Evolutionary conservation across 352 stramenopile genomes (phyloP), one percentile per base, ranked within the genome.

Genomic region (Phytophthora vignae): DNA sequence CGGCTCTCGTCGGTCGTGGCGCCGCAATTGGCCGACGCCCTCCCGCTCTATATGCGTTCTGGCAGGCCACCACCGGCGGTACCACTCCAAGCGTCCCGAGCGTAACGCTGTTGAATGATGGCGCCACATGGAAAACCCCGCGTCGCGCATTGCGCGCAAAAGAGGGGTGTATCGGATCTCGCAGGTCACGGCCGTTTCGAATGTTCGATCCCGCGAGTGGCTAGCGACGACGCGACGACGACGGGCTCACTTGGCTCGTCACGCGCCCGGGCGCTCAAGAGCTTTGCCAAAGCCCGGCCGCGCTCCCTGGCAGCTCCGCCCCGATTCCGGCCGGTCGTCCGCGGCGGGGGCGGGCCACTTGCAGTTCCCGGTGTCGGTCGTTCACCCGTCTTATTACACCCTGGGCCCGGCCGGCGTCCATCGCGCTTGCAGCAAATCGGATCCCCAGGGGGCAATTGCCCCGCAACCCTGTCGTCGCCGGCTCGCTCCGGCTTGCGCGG

Each of bases 281-380:
- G 60, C 49, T 59, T 67, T 67, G 60, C 29, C 60, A 67, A 67
- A 59, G 49, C 48, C 33, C 25, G 44, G 21, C 55, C 8, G 10
- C 12, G 55, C 55, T 52, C 33, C 38, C 49, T 15, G 49, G 55
- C 55, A 38, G 55, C 55, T 52, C 46, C 52, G 55, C 55, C 46
- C 36, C 55, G 25, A 62, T 62, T 62, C 55, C 55, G 55, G 55
- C 33, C 33, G 33, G 33, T 62, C 36, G 36, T 53, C 46, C 8
- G 55, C 19, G 38, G 33, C 36, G 36, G 31, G 55, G 8, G 42
- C 42, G 33, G 33, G 33, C 9, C 33, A 38, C 31, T 62, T 62
- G 55, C 55, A 62, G 38, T 52, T 62, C 21, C 55, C 38, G 22
- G 31, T 38, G 55, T 50, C 36, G 55, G 33, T 36, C 55, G n/a